phyloP scores from a whole-genome alignment of 306 rosid species.

The Begonia loranthoides region DNA sequence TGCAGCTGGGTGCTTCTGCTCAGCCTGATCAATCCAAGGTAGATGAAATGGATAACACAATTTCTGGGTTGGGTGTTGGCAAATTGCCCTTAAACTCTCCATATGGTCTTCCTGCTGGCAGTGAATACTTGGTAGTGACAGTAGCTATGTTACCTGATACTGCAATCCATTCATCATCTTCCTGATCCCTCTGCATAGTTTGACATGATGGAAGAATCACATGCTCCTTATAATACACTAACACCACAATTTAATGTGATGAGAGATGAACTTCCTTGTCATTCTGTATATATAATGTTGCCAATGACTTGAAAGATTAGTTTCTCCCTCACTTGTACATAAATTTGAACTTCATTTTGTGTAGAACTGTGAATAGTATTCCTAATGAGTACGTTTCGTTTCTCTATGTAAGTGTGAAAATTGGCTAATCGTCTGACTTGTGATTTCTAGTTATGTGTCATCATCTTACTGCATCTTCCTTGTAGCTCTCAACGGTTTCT shows the following conservation, averaged over 20 bases:
- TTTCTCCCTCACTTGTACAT: no score
- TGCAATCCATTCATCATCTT: conserved; percentile 81
- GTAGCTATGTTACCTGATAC: conserved; percentile 96
- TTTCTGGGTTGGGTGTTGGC: conserved; percentile 41
- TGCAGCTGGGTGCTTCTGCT: conserved; percentile 9
- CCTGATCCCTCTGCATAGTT: conserved; percentile 75
- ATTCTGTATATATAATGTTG: conserved; percentile 49
- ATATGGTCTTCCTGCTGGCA: conserved; percentile 83
- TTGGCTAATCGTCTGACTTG: no score
- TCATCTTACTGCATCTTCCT: no score
- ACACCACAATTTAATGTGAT: conserved; percentile 10
- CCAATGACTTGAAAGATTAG: conserved; percentile 18
- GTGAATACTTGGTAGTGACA: conserved; percentile 93
- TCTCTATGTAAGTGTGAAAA: no score
- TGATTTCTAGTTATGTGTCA: no score
- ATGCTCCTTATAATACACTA: no score
- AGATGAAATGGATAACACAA: conserved; percentile 19
- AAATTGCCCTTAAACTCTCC: conserved; percentile 93
- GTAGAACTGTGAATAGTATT: no score
- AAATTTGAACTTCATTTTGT: no score
- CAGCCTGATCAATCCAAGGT: conserved; percentile 30
- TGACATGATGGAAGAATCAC: conserved; percentile 77
- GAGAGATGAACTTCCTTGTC: conserved; percentile 33
- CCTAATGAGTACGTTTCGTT: no score
- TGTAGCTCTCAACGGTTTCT: no score